These are phyloP conservation scores for Kockiozyma suomiensis DNA, from an alignment of 805 yeast species.

Conservation along the genomic window DNA sequence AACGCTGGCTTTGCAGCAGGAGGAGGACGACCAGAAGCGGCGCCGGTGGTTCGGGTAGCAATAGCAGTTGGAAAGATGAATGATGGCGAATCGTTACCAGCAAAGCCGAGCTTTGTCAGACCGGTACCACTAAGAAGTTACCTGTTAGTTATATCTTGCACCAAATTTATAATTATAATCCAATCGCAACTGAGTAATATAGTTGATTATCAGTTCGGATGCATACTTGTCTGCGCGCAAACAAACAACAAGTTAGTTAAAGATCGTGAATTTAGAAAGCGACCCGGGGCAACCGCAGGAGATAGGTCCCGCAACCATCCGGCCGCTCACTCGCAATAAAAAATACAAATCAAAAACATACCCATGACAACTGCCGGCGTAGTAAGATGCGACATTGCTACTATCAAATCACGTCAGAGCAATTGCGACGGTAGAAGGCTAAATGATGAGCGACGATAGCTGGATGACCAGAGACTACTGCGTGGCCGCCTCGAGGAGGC, in stretches of 20 bases:
- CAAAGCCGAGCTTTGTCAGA: slow-evolving; percentile 93
- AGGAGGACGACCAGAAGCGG: slow-evolving; percentile 40
- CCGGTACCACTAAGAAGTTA: slow-evolving; percentile 99
- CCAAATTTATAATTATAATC: no score
- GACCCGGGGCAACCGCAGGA: no score
- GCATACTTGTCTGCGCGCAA: slow-evolving; percentile 42
- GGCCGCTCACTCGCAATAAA: no score
- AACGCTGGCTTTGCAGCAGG: slow-evolving; percentile 52
- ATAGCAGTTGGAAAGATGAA: slow-evolving; percentile 97
- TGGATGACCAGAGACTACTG: not conserved
- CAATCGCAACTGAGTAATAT: not conserved
- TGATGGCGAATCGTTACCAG: slow-evolving; percentile 97
- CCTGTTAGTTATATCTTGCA: no score
- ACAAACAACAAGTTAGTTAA: not conserved
- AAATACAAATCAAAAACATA: no score
- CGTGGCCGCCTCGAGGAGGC: slow-evolving; percentile 15
- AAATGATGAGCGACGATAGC: slow-evolving; percentile 1
- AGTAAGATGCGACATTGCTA: slow-evolving; percentile 31
- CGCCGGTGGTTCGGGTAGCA: slow-evolving; percentile 56
- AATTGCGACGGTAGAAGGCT: not conserved
- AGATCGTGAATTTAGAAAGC: not conserved
- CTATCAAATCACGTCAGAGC: not conserved
- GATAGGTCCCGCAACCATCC: no score
- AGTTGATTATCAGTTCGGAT: not conserved
- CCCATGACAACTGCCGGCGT: slow-evolving; percentile 94